phyloP scores from a whole-genome alignment of 257 asterid species.

The Jacaranda mimosifolia region DNA sequence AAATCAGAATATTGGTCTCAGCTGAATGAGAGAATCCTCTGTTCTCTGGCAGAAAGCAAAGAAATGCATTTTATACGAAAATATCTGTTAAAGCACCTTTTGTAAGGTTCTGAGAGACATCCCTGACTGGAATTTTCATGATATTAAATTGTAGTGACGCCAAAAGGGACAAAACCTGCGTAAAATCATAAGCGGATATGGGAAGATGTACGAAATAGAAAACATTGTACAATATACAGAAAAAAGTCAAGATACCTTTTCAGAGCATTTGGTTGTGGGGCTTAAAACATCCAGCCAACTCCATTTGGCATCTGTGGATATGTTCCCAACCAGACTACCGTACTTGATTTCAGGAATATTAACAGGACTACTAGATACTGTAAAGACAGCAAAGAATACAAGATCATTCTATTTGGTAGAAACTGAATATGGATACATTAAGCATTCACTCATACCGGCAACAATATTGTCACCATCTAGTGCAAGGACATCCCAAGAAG shows the following conservation, averaged over 20 bases:
- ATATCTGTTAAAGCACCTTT: slow-evolving; percentile 56
- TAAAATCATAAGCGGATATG: slow-evolving; percentile 16
- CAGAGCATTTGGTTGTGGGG: slow-evolving; percentile 72
- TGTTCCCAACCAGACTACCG: slow-evolving; percentile 54
- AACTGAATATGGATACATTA: slow-evolving; percentile 8
- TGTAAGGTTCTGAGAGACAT: slow-evolving; percentile 54
- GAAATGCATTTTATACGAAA: not conserved
- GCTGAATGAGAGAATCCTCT: not conserved
- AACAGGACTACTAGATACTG: slow-evolving; percentile 84
- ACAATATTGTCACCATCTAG: slow-evolving; percentile 71
- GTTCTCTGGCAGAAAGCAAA: not conserved
- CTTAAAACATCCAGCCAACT: slow-evolving; percentile 73
- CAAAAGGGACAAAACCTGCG: slow-evolving; percentile 71
- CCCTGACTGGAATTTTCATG: slow-evolving; percentile 71
- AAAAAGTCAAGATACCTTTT: slow-evolving; percentile 49
- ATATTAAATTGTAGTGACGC: slow-evolving; percentile 62
- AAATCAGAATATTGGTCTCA: not conserved
- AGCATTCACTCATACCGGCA: slow-evolving; percentile 58
- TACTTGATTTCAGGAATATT: slow-evolving; percentile 82
- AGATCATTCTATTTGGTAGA: slow-evolving; percentile 33
- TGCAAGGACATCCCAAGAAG: slow-evolving; percentile 81
- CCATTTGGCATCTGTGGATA: slow-evolving; percentile 60
- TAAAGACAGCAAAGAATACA: slow-evolving; percentile 27
- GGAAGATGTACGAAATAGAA: slow-evolving; percentile 12
- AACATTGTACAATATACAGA: slow-evolving; percentile 11